A percentile compares a stretch with the other conserved stretches of the same genome.
These are phyloP conservation scores for Penicillium sp. DNA, from an alignment of 2,329 filamentous ascomycete genomes.

Conservation along the genomic window DNA sequence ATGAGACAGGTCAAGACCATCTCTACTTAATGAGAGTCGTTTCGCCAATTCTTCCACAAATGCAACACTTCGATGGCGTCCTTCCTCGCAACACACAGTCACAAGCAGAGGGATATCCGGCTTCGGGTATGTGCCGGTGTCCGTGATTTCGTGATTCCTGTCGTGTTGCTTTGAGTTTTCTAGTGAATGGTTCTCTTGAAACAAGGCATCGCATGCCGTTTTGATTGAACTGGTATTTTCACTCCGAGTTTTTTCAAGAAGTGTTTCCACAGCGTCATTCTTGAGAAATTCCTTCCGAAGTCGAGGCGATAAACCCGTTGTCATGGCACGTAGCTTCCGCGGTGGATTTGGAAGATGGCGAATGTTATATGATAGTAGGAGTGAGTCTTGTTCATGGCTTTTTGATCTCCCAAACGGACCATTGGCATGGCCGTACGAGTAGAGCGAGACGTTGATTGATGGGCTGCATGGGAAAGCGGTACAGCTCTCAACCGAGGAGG, in stretches of 20 bases:
- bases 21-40: not conserved
- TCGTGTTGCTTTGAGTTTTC: not conserved
- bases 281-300: slow-evolving; percentile 11
- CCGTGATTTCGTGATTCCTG: not conserved
- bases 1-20: not conserved
- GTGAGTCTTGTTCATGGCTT: not conserved
- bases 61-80: slow-evolving; percentile 11
- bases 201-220: not conserved
- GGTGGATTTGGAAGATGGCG: slow-evolving; percentile 11
- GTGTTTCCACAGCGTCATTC: slow-evolving; percentile 4
- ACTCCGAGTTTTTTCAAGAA: not conserved
- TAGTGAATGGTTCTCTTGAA: not conserved
- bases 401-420: slow-evolving; percentile 1
- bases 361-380: slow-evolving; percentile 4
- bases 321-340: slow-evolving; percentile 1
- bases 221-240: not conserved
- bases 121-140: not conserved
- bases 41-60: slow-evolving; percentile 2
- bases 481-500: not conserved
- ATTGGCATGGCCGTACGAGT: slow-evolving; percentile 10
- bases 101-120: not conserved
- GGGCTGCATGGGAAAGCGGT: not conserved
- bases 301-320: slow-evolving; percentile 7
- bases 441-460: not conserved
- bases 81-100: slow-evolving; percentile 13